phyloP scores from a whole-genome alignment of 164 flowering plant genomes.

The Buxus sempervirens region DNA sequence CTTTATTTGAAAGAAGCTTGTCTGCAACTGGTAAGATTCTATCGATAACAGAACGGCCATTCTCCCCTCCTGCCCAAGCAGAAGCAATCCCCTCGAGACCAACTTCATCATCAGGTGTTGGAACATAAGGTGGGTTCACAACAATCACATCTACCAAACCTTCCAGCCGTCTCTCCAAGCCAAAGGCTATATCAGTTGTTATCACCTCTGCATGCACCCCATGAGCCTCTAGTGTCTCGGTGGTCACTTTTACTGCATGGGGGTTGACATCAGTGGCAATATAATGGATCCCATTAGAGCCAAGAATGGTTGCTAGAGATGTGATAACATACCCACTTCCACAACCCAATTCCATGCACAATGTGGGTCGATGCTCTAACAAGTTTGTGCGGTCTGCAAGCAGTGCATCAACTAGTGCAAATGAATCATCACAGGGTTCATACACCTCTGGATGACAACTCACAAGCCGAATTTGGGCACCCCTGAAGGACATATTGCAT shows the following conservation, averaged over 20 bases:
- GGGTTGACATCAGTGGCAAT: constrained; percentile 89
- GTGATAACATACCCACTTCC: constrained; percentile 96
- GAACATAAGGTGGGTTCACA: constrained; percentile 95
- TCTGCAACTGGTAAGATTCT: constrained; percentile 68
- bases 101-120: constrained; percentile 93
- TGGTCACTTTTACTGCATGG: constrained; percentile 57
- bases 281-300: constrained; percentile 35
- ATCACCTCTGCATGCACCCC: constrained; percentile 77
- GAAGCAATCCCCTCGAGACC: constrained; percentile 68
- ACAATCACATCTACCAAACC: constrained; percentile 78
- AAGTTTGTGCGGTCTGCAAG: constrained; percentile 68
- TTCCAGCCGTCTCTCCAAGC: constrained; percentile 51
- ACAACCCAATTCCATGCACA: constrained; percentile 86
- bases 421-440: constrained; percentile 96
- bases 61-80: constrained; percentile 98
- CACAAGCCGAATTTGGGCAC: constrained; percentile 79
- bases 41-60: constrained; percentile 83
- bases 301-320: constrained; percentile 76
- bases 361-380: constrained; percentile 49
- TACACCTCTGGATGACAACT: constrained; percentile 86
- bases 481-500: constrained; percentile 35
- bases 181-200: constrained; percentile 56
- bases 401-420: constrained; percentile 90
- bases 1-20: constrained; percentile 60
- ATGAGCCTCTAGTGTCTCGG: constrained; percentile 69